Percentiles rank a stretch among this genome's conserved stretches.
phyloP scores from a whole-genome alignment of 345 rosid species.

The Mallotus nudiflorus region DNA sequence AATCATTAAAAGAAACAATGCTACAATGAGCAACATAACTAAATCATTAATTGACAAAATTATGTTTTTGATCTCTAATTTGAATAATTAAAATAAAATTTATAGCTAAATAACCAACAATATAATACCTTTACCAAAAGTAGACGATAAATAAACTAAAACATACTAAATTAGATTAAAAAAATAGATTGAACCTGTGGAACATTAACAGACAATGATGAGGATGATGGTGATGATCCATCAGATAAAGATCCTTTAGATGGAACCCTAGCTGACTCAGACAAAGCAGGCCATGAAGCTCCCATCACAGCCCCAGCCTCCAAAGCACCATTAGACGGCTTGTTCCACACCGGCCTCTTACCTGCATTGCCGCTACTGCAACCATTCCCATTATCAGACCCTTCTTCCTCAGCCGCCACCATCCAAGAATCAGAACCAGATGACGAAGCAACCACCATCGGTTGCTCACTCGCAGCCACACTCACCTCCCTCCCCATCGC shows the following conservation, averaged over 20 bases:
- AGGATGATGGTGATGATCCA: conserved; percentile 28
- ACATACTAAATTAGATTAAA: neutral
- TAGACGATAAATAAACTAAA: neutral
- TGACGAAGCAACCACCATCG: neutral
- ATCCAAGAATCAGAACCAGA: too few relatives aligned
- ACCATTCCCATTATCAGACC: conserved; percentile 37
- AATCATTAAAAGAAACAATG: too few relatives aligned
- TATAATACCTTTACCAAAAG: too few relatives aligned
- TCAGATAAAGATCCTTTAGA: conserved; percentile 37
- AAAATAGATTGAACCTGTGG: conserved; percentile 54
- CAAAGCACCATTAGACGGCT: conserved; percentile 56
- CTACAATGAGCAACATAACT: too few relatives aligned
- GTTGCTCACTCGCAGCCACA: conserved; percentile 21
- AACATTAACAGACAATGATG: conserved; percentile 25
- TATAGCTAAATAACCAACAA: too few relatives aligned
- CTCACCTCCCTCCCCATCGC: neutral
- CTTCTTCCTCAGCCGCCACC: conserved; percentile 39
- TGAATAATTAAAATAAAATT: too few relatives aligned
- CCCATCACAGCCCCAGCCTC: conserved; percentile 61
- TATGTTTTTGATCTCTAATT: too few relatives aligned
- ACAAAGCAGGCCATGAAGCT: conserved; percentile 68
- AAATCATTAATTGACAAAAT: too few relatives aligned
- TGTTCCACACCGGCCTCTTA: conserved; percentile 71
- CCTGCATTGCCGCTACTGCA: conserved; percentile 61
- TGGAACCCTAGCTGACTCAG: conserved; percentile 56